A percentile compares a stretch with the other conserved stretches of the same genome.
Evolutionary conservation across 2,329 filamentous ascomycete species (phyloP).

Genomic region (Coleophoma cylindrospora): DNA sequence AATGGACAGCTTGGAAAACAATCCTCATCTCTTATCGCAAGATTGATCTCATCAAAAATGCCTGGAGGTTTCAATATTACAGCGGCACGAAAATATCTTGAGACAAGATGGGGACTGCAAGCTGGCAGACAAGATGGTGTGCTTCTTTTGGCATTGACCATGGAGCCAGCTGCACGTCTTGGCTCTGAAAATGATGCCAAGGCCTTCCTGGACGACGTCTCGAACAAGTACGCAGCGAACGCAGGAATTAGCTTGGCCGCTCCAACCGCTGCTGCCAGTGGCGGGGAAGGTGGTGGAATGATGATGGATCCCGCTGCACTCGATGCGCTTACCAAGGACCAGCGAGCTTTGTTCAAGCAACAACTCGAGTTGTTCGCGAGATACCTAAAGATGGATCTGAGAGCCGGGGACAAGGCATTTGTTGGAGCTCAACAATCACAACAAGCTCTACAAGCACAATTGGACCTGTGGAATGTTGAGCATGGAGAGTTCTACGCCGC

Average conservation of each 20-base stretch:
- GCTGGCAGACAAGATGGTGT: conserved; percentile 87
- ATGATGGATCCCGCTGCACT: conserved; percentile 99
- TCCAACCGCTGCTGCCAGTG: conserved; percentile 65
- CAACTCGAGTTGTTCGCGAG: conserved; percentile 92
- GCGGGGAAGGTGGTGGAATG: conserved; percentile 75
- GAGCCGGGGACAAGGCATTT: conserved; percentile 92
- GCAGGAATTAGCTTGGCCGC: conserved; percentile 81
- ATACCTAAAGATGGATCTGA: conserved; percentile 95
- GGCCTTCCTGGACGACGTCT: conserved; percentile 79
- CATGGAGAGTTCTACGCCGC: conserved; percentile 95
- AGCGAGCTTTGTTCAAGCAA: conserved; percentile 94
- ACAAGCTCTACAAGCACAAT: conserved; percentile 81
- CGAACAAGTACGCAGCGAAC: conserved; percentile 82
- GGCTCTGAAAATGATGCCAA: conserved; percentile 90
- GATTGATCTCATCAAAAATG: conserved; percentile 98
- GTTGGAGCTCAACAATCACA: conserved; percentile 80
- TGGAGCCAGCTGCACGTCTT: conserved; percentile 85
- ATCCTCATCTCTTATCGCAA: conserved; percentile 85
- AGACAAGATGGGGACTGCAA: conserved; percentile 86
- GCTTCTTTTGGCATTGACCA: conserved; percentile 81
- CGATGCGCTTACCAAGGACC: conserved; percentile 95
- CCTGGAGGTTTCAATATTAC: conserved; percentile 99
- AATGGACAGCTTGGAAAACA: conserved; percentile 98
- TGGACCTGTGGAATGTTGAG: conserved; percentile 92
- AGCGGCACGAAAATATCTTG: conserved; percentile 87